Conservation (phyloP, 495 filamentous ascomycete species). For the Aspergillus coremiiformis region DNA sequence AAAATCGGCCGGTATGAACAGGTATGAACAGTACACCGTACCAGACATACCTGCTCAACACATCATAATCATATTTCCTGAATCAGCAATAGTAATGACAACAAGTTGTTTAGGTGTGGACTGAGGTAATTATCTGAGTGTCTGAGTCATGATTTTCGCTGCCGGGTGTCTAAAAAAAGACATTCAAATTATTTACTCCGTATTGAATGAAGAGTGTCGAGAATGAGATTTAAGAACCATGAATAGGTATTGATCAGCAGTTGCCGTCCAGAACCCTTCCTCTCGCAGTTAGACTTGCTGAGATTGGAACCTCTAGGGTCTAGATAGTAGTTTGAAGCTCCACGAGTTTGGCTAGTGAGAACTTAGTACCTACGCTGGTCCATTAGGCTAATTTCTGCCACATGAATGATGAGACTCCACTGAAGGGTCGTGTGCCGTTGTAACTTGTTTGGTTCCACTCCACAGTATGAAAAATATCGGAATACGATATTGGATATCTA, state of each 20-base stretch:
- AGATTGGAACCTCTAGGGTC: background rate
- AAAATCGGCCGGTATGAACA: no score
- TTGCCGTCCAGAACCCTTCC: conserved; percentile 23
- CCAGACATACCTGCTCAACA: no score
- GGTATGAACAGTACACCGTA: no score
- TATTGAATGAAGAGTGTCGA: background rate
- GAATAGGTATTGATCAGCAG: conserved; percentile 4
- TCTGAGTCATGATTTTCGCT: conserved; percentile 11
- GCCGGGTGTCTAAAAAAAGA: conserved; percentile 11
- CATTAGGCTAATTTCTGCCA: conserved; percentile 15
- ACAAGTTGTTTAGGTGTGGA: background rate
- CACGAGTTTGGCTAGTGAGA: background rate
- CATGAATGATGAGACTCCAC: conserved; percentile 15
- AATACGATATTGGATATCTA: conserved; percentile 10
- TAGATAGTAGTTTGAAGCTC: background rate
- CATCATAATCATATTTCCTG: background rate
- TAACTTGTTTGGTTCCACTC: conserved; percentile 8
- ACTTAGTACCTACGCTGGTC: no score
- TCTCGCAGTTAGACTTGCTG: conserved; percentile 10
- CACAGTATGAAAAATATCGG: conserved; percentile 8
- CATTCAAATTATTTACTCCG: background rate
- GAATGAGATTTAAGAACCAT: no score
- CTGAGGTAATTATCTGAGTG: background rate
- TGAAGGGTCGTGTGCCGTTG: conserved; percentile 3
- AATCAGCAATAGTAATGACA: background rate